Evolutionary conservation across 2,329 filamentous ascomycete genomes (phyloP).

Genomic region (Coniella lustricola): DNA sequence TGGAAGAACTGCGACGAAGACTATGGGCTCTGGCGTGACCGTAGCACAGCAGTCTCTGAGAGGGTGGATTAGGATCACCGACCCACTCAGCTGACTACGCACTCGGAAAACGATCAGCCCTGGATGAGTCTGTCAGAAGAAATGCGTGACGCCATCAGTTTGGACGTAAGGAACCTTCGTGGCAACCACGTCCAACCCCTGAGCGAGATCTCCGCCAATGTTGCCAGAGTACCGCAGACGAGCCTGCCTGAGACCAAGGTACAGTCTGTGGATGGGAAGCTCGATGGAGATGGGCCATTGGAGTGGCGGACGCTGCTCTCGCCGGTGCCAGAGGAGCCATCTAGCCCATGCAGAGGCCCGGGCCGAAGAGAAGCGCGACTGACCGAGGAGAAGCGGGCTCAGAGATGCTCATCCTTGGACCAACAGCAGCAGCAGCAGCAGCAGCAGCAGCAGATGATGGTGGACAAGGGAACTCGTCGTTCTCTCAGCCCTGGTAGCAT

Average conservation of each 20-base stretch:
- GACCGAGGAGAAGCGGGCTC: background rate
- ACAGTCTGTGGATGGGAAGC: background rate
- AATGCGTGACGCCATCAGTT: background rate
- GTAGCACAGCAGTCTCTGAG: slow-evolving; percentile 23
- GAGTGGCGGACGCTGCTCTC: slow-evolving; percentile 13
- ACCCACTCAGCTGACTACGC: slow-evolving; percentile 8
- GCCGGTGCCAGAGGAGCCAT: slow-evolving; percentile 14
- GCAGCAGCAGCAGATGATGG: background rate
- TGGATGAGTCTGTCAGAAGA: background rate
- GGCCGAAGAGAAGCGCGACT: background rate
- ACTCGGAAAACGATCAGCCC: slow-evolving; percentile 12
- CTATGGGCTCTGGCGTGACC: slow-evolving; percentile 57
- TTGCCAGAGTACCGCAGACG: slow-evolving; percentile 9
- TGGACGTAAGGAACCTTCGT: too few species aligned
- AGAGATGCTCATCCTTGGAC: background rate
- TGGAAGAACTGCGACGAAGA: slow-evolving; percentile 64
- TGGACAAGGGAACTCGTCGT: background rate
- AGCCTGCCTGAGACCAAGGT: slow-evolving; percentile 2
- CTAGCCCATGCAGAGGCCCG: slow-evolving; percentile 7
- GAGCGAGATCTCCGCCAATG: slow-evolving; percentile 15
- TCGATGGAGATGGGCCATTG: background rate
- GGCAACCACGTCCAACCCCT: background rate
- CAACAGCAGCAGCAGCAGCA: background rate
- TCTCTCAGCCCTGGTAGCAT: slow-evolving; percentile 14
- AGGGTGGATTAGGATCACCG: slow-evolving; percentile 16